Evolutionary conservation across 1,139 yeast genomes (phyloP).

Genomic region (Hyphopichia khmerensis): DNA sequence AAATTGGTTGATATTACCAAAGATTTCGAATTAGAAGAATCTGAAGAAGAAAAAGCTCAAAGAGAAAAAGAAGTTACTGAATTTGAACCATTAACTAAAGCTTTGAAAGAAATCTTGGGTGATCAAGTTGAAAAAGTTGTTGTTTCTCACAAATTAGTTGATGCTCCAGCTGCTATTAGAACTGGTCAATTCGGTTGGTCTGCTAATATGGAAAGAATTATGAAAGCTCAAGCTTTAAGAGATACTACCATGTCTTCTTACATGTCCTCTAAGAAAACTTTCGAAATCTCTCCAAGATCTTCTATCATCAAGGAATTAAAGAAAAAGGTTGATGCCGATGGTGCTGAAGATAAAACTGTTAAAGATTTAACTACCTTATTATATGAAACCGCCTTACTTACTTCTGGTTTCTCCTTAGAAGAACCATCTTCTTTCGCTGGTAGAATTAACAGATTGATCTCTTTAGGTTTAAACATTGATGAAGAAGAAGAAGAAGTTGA

Average conservation of each 20-base stretch:
- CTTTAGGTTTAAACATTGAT: slow-evolving; percentile 97
- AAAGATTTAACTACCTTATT: slow-evolving; percentile 95
- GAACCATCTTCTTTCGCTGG: slow-evolving; percentile 97
- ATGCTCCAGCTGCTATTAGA: slow-evolving; percentile 99
- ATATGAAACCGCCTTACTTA: slow-evolving; percentile 96
- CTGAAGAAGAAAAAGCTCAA: slow-evolving; percentile 92
- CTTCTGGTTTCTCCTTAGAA: slow-evolving; percentile 98
- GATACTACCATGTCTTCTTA: slow-evolving; percentile 98
- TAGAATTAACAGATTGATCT: slow-evolving; percentile 97
- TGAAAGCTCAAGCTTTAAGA: slow-evolving; percentile 99
- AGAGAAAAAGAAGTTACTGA: slow-evolving; percentile 94
- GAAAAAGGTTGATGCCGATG: slow-evolving; percentile 94
- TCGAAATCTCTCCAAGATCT: slow-evolving; percentile 97
- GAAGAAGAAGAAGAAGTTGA: slow-evolving; percentile 65
- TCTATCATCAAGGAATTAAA: slow-evolving; percentile 93
- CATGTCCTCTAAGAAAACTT: slow-evolving; percentile 99
- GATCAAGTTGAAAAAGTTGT: slow-evolving; percentile 99
- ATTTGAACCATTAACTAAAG: slow-evolving; percentile 90
- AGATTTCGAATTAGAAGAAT: slow-evolving; percentile 98
- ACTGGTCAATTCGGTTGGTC: slow-evolving; percentile 99
- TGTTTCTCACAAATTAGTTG: slow-evolving; percentile 95
- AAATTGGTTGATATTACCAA: slow-evolving; percentile 97
- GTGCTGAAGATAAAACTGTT: slow-evolving; percentile 97
- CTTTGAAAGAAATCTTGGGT: slow-evolving; percentile 95
- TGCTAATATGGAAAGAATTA: slow-evolving; percentile 99